Evolutionary conservation across 352 stramenopile genomes (phyloP), one percentile per base, ranked within the genome.

Genomic region (Phytophthora hybrid): DNA sequence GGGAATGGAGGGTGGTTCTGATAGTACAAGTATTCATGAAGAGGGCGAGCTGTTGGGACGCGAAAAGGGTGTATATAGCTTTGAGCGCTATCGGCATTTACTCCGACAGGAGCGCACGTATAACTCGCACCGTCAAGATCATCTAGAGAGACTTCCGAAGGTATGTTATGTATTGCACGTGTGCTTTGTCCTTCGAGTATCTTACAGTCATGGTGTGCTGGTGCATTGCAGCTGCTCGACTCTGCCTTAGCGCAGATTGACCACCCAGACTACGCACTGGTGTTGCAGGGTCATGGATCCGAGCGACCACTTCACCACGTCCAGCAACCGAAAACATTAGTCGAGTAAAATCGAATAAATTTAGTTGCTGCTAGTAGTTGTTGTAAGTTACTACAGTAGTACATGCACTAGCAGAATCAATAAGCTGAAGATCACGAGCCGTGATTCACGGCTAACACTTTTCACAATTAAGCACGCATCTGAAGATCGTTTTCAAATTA

Each of bases 61-160:
- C 14, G 63, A 56, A 11, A 68, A 78, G 3, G 81, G 81, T 21
- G 70, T 87, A 3, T 59, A 61, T 39, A 69, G 59, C 52, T 95
- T 95, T 58, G 76, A 84, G 23, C 78, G 84, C 14, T 92, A 92
- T 71, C 79, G 80, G 5, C 77, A 86, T 49, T 64, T 84, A 39
- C 84, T 93, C 52, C 82, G 81, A 16, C 87, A 88, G 41, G 86
- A 95, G 54, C 80, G 78, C 21, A 67, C 59, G 19, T 89, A 92
- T 72, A 91, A 91, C 65, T 58, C 29, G 5, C 78, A 82, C 37
- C 78, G 86, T 1, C 77, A 90, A 55, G 78, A 88, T 37, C 63
- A 82, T 3, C 54, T 90, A 31, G 66, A 89, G 21, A 69, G 78
- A 32, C 69, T 95, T 63, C 84, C 86, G 3, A 84, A 82, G 63